Evolutionary conservation across 1,284 basidiomycete genomes (phyloP), one percentile per base, ranked within the genome.

Genomic region (Peniophora sp.): DNA sequence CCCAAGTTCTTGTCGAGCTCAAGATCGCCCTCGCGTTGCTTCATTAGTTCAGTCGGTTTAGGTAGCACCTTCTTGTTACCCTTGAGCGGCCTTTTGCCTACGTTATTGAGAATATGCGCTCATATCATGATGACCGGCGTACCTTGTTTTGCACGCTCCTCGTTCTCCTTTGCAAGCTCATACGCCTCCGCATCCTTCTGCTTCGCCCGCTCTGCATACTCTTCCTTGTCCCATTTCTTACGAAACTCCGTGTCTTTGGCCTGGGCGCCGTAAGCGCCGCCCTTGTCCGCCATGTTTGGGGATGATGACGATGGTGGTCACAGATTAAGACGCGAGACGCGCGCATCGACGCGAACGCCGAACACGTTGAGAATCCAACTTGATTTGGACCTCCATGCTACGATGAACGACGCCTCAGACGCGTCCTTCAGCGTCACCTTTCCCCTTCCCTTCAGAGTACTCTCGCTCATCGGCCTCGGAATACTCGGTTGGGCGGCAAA

Each of bases 1-100:
- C 79, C 79, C 17, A 96, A 74, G 67, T 96, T 95, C 74, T 94
- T 95, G 59, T 92, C 88, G 20, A 97, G 81, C 52, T 91, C 90
- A 12, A 97, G 73, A 36, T 88, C 78, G 3, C 69, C 73, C 49
- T 92, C 91, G 47, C 93, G 84, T 58, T 82, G 84, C 63, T 95
- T 83, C 81, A 95, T 87, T 50, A 89, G 76, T 60, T 95, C 83
- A 1, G 92, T 97, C 1, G 95, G 90, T 62, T 92, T 93, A 0
- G 93, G 92, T 1, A 92, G 68, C 55, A 89, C 83, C 47, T 81
- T 68, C 43, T 69, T 81, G 58, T 69, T 67, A 53, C 79, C 78
- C 58, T 78, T 83, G 22, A 83, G 70, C 14, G 90, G 88, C 60
- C 81, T 82, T 71, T 92, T 92, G 44, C 92, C 92, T 93, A 60